Base-by-base conservation (phyloP, 495 filamentous ascomycete genomes). In the Thozetella sp. region DNA sequence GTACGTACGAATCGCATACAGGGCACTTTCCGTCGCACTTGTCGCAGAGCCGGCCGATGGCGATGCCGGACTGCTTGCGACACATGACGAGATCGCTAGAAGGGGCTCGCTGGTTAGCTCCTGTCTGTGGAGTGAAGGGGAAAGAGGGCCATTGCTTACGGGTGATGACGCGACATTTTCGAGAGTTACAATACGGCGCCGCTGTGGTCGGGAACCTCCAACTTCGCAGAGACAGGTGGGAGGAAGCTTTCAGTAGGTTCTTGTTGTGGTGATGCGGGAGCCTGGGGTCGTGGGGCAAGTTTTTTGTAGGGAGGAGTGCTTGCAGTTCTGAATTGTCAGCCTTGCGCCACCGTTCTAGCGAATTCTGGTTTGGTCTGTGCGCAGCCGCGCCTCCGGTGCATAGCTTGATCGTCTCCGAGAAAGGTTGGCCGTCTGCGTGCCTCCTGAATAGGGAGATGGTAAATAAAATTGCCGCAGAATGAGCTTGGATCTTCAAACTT, bases 21-120 rank as follows among this genome's bases (percentile, higher is more conserved):
- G 95, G 95, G 65, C 95, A 99, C 83, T 98, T 99, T 78, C 95
- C 95, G 79, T 99, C 95, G 81, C 95, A 99, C 78, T 99, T 99
- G 82, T 99, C 95, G 84, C 95, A 99, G 70, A 99, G 90, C 24
- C 95, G 93, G 70, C 96, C 95, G 87, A 98, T 97, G 63, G 93
- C 91, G 73, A 98, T 98, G 77, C 95, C 95, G 60, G 96, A 81
- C 73, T 97, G 93, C 82, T 98, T 98, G 79, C 96, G 94, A 86
- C 95, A 99, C 95, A 99, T 99, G 65, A 99, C 95, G 61, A 99
- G 88, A 82, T 99, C 95, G 73, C 90, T 92, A 70, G 40, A 24
- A n/a, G 52, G 54, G 54, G 51, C 73, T 72, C 19, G 22, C 11
- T 11, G 23, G 51, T 22, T 50, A 4, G 19, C 17, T 50, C 51